Evolutionary conservation across 305 asterid species (phyloP), one percentile per base, ranked within the genome.

Genomic region (Solanum hybrid): DNA sequence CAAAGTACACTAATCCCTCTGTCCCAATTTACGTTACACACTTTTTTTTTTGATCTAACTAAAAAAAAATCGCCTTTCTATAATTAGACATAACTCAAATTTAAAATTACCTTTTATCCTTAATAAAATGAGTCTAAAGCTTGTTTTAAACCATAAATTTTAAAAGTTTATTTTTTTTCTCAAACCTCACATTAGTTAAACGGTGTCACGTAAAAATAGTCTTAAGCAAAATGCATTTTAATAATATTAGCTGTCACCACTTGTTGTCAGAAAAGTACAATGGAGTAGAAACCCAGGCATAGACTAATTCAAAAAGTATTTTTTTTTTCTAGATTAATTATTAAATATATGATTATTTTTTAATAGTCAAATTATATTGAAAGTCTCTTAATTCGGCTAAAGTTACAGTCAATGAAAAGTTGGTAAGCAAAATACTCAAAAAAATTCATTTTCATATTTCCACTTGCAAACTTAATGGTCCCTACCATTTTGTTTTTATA

Each of bases 311-410:
- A 46, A 84, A 84, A 81, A 5, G 38, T 31, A 31, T 17, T 13
- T 12, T 5, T 11, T 66, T 66, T 72, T 32, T 84, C 87, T 40
- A 46, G 71, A 51, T 84, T 46, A 26, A 84, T 9, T 22, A 36
- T 9, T 22, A 36, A 79, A 84, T 29, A 84, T 29, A 29, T 51
- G 22, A 46, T 84, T 84, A 10, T 29, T 73, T 3, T 13, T 29
- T 29, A 51, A 31, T 16, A 29, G 42, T 84, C 73, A 84, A 82
- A 84, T 51, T 20, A 51, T 84, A 17, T 82, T 36, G 35, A 31
- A 60, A 51, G 87, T 84, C 87, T 46, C 32, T 84, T 17, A 46
- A 84, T 84, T 84, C 87, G 87, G 87, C 87, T 31, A 29, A 60
- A 78, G 37, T 32, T 46, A 42, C 2, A 3, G 20, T 82, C 71